Conservation (phyloP, 2,329 filamentous ascomycete species). For the Xylogone sp. region DNA sequence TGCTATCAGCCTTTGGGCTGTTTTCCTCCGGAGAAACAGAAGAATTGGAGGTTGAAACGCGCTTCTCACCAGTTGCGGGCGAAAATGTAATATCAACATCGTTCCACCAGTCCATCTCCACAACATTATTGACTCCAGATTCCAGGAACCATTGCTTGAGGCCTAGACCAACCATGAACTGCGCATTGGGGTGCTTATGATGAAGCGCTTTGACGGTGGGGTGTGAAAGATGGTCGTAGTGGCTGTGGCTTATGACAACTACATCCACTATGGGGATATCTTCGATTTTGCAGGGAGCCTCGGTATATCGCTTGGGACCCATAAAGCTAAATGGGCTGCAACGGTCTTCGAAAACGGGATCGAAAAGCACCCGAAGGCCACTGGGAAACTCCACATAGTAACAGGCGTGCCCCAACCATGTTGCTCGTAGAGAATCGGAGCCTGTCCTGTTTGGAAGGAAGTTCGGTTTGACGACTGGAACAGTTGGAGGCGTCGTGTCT, state of each 20-base stretch:
- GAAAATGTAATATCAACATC: conserved; percentile 68
- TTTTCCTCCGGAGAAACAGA: conserved; percentile 20
- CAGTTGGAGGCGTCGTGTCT: conserved; percentile 58
- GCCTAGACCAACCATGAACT: conserved; percentile 85
- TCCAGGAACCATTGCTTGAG: conserved; percentile 77
- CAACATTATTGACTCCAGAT: conserved; percentile 70
- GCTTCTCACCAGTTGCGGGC: conserved; percentile 27
- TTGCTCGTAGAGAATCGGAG: conserved; percentile 64
- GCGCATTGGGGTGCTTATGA: conserved; percentile 68
- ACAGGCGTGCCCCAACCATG: conserved; percentile 94
- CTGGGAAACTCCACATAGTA: conserved; percentile 88
- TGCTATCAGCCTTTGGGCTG: conserved; percentile 39
- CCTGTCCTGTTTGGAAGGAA: conserved; percentile 55
- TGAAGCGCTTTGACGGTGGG: conserved; percentile 69
- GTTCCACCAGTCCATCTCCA: conserved; percentile 96
- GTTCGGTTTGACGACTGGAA: conserved; percentile 53
- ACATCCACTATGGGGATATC: conserved; percentile 76
- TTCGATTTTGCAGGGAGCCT: conserved; percentile 68
- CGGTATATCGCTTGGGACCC: conserved; percentile 75
- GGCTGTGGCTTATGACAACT: conserved; percentile 67
- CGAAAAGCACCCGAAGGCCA: conserved; percentile 85
- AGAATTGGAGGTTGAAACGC: conserved; percentile 15
- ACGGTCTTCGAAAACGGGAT: conserved; percentile 86
- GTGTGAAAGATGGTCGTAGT: conserved; percentile 88
- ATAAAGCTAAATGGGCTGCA: conserved; percentile 73